Conservation (phyloP, 2,329 filamentous ascomycete species). For the Chaetomium olivaceum region DNA sequence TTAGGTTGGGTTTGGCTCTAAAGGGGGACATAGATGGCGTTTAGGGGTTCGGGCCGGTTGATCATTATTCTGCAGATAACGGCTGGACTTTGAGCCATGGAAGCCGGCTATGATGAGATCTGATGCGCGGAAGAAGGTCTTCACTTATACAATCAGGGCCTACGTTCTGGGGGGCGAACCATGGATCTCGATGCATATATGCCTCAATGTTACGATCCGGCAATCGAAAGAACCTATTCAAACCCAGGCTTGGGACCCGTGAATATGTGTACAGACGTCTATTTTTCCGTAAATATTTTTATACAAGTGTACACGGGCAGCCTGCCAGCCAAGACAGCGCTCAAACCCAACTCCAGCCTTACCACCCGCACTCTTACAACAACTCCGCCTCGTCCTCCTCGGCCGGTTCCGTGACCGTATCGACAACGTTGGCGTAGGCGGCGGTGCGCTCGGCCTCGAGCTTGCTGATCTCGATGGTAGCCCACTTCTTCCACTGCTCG, state of each 20-base stretch:
- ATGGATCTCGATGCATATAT: background rate
- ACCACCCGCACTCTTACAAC: background rate
- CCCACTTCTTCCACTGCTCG: slow-evolving; percentile 85
- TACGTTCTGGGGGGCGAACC: background rate
- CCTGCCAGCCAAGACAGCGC: background rate
- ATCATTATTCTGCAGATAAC: background rate
- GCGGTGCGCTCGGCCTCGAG: slow-evolving; percentile 44
- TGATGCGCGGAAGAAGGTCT: background rate
- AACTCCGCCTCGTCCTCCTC: slow-evolving; percentile 25
- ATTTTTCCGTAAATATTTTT: background rate
- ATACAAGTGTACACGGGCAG: background rate
- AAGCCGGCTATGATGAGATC: background rate
- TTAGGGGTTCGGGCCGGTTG: background rate
- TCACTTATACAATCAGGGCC: background rate
- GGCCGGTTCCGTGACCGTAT: slow-evolving; percentile 27
- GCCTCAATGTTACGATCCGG: background rate
- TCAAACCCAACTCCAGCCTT: background rate
- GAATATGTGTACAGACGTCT: background rate
- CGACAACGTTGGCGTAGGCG: slow-evolving; percentile 47
- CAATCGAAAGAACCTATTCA: background rate
- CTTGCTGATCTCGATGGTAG: slow-evolving; percentile 50
- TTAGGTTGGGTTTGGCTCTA: background rate
- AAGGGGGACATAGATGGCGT: background rate
- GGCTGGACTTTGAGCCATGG: background rate
- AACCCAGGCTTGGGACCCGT: background rate